Conservation (phyloP, 768 basidiomycete genomes). For the Leccinum longicurvipes region DNA sequence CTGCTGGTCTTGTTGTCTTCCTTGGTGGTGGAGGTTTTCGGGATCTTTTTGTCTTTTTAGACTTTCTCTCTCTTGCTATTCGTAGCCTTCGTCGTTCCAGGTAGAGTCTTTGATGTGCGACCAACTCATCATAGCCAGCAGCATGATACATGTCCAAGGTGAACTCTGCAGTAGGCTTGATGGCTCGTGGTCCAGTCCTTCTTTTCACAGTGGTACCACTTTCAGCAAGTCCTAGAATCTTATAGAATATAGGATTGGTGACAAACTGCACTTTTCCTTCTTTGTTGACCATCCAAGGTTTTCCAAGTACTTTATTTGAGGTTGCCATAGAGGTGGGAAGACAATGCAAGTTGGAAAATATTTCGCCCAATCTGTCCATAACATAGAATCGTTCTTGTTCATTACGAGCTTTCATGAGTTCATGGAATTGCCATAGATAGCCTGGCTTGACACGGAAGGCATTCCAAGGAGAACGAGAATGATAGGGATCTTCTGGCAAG, state of each 20-base stretch:
- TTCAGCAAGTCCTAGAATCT: too few relatives aligned
- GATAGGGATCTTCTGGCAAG: not conserved
- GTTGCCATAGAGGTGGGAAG: not conserved
- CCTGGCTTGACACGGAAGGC: not conserved
- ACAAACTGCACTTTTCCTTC: not conserved
- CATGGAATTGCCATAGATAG: conserved; percentile 4
- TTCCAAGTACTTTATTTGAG: not conserved
- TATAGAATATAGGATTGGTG: too few relatives aligned
- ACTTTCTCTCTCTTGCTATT: not conserved
- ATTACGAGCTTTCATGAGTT: not conserved
- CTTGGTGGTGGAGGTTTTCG: not conserved
- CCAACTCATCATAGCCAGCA: not conserved
- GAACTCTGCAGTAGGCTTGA: not conserved
- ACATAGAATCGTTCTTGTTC: not conserved
- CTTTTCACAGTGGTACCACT: too few relatives aligned
- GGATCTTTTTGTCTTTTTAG: not conserved
- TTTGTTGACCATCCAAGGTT: not conserved
- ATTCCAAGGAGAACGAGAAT: not conserved
- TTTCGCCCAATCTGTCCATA: not conserved
- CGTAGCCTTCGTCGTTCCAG: not conserved
- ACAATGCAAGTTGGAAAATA: not conserved
- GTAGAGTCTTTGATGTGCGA: not conserved
- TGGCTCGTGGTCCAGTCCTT: not conserved
- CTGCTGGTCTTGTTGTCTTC: not conserved
- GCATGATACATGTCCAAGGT: not conserved